Evolutionary conservation across 2,329 filamentous ascomycete species (phyloP).

Genomic region (Lecanicillium sp.): DNA sequence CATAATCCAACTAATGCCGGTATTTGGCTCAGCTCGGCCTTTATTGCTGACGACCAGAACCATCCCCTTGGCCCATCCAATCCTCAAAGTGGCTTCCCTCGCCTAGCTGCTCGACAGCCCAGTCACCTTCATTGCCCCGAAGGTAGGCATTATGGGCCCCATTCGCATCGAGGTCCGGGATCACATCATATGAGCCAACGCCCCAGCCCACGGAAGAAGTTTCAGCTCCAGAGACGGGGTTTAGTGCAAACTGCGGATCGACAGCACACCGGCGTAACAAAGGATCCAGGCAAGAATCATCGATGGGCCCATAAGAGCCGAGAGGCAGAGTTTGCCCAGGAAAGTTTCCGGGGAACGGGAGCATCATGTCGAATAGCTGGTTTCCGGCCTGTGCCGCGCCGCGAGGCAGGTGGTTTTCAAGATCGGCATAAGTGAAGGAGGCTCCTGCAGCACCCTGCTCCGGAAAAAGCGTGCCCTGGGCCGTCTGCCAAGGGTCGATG

Average conservation of each 20-base stretch:
- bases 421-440: not conserved
- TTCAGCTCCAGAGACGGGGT: not conserved
- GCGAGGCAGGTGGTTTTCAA: not conserved
- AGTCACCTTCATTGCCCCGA: conserved; percentile 23
- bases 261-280: not conserved
- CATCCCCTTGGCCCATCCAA: conserved; percentile 23
- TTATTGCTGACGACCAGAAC: conserved; percentile 12
- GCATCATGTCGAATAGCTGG: not conserved
- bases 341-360: no score
- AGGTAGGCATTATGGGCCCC: conserved; percentile 21
- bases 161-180: conserved; percentile 11
- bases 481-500: not conserved
- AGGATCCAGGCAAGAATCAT: conserved; percentile 4
- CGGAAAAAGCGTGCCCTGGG: not conserved
- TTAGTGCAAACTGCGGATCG: not conserved
- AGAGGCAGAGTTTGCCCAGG: not conserved
- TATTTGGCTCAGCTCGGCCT: no score
- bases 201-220: not conserved
- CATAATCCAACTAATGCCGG: no score
- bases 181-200: not conserved
- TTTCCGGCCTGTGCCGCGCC: not conserved
- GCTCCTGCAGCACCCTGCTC: not conserved
- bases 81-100: conserved; percentile 21
- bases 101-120: conserved; percentile 26
- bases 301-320: not conserved